phyloP scores from a whole-genome alignment of 208 protist species.

The Herpetomonas tarakana region DNA sequence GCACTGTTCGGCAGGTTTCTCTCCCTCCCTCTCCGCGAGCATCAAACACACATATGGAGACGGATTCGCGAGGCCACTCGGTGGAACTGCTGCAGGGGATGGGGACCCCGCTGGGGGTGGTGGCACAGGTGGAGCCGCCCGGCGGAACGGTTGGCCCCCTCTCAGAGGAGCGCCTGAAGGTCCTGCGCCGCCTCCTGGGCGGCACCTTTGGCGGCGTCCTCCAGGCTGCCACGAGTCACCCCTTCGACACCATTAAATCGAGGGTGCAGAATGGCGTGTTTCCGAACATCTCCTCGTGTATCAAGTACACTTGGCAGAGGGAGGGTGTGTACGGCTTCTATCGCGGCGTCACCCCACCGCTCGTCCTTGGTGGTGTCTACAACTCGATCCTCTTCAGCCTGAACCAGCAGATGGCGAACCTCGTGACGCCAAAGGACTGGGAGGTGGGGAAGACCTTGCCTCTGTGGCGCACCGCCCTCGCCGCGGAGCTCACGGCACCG shows the following conservation, averaged over 20 bases:
- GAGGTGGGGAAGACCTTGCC: slow-evolving; percentile 20
- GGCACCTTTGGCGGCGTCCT: slow-evolving; percentile 60
- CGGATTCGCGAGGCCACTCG: no score
- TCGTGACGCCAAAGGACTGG: slow-evolving; percentile 35
- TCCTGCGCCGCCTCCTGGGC: slow-evolving; percentile 45
- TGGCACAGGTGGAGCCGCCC: background rate
- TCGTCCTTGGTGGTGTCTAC: slow-evolving; percentile 55
- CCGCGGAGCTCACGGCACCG: slow-evolving; percentile 55
- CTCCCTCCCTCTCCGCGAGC: no score
- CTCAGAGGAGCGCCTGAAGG: slow-evolving; percentile 21
- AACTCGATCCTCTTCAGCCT: slow-evolving; percentile 73
- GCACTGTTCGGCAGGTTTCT: no score
- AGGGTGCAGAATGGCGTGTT: slow-evolving; percentile 64
- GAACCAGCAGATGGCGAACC: slow-evolving; percentile 57
- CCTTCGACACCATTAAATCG: slow-evolving; percentile 72
- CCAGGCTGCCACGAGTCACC: slow-evolving; percentile 62
- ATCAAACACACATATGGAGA: no score
- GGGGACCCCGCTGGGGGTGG: background rate
- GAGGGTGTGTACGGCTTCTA: slow-evolving; percentile 69
- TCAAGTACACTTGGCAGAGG: slow-evolving; percentile 29
- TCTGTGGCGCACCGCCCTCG: slow-evolving; percentile 55
- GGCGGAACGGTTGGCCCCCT: background rate
- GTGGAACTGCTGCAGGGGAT: background rate
- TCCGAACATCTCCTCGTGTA: slow-evolving; percentile 38
- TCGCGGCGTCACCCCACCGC: slow-evolving; percentile 45